Evolutionary conservation across 2,329 filamentous ascomycete species (phyloP).

Genomic region (Magnaporthales sp.): DNA sequence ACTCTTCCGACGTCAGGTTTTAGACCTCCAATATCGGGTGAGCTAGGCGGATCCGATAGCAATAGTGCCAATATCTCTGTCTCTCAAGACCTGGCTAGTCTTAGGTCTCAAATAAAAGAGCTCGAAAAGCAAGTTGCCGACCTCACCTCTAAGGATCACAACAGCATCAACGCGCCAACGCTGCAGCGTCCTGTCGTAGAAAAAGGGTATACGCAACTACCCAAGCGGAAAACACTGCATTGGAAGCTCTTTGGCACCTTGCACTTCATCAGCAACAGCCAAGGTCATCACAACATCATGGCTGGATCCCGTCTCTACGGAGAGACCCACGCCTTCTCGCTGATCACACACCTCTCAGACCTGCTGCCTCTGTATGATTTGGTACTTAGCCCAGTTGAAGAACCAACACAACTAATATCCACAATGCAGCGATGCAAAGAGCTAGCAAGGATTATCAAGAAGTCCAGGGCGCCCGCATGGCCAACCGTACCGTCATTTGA

Average conservation of each 20-base stretch:
- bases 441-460: slow-evolving; percentile 41
- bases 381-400: not conserved
- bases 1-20: not conserved
- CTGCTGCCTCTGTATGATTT: not conserved
- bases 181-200: not conserved
- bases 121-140: not conserved
- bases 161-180: not conserved
- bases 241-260: not conserved
- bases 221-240: not conserved
- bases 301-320: not conserved
- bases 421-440: slow-evolving; percentile 40
- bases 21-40: not conserved
- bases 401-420: not conserved
- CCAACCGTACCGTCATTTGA: slow-evolving; percentile 29
- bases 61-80: not conserved
- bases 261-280: not conserved
- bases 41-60: not conserved
- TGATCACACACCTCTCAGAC: not conserved
- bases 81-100: not conserved
- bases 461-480: slow-evolving; percentile 36
- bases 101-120: not conserved
- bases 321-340: not conserved
- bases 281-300: not conserved
- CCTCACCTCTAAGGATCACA: not conserved
- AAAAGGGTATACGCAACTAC: too few relatives aligned